phyloP scores from a whole-genome alignment of 805 yeast species.

The Isabelozyma rhagii region DNA sequence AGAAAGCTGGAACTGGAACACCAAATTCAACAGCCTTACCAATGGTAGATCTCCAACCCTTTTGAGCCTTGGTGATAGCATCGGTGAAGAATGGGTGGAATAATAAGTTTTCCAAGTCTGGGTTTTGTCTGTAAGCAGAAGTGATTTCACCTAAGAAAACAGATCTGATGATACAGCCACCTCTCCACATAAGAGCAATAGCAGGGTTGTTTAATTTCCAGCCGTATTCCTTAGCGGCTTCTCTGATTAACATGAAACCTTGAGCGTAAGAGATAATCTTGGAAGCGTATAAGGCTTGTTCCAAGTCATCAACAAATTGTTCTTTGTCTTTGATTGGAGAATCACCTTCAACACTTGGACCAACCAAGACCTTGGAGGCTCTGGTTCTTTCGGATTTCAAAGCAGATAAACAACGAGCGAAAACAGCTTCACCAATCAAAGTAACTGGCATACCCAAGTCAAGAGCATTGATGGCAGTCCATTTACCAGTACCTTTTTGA shows the following conservation, averaged over 20 bases:
- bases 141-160: constrained; percentile 97
- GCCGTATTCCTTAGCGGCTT: constrained; percentile 94
- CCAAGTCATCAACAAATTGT: constrained; percentile 86
- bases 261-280: constrained; percentile 98
- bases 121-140: constrained; percentile 89
- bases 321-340: constrained; percentile 67
- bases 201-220: constrained; percentile 98
- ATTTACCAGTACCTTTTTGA: constrained; percentile 99
- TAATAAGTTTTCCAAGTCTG: constrained; percentile 90
- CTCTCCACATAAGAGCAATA: constrained; percentile 99
- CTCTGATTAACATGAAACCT: constrained; percentile 98
- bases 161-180: constrained; percentile 99
- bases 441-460: constrained; percentile 99
- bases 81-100: constrained; percentile 92
- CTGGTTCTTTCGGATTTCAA: constrained; percentile 85
- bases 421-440: constrained; percentile 97
- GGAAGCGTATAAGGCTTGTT: constrained; percentile 97
- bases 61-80: constrained; percentile 90
- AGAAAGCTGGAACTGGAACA: constrained; percentile 96
- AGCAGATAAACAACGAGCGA: constrained; percentile 93
- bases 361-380: constrained; percentile 76
- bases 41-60: constrained; percentile 90
- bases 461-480: constrained; percentile 98
- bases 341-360: constrained; percentile 69
- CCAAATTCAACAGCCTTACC: constrained; percentile 78